A percentile compares a stretch with the other conserved stretches of the same genome.
Evolutionary conservation across 2,329 filamentous ascomycete genomes (phyloP).

Genomic region (Paraphaeosphaeria sporulosa): DNA sequence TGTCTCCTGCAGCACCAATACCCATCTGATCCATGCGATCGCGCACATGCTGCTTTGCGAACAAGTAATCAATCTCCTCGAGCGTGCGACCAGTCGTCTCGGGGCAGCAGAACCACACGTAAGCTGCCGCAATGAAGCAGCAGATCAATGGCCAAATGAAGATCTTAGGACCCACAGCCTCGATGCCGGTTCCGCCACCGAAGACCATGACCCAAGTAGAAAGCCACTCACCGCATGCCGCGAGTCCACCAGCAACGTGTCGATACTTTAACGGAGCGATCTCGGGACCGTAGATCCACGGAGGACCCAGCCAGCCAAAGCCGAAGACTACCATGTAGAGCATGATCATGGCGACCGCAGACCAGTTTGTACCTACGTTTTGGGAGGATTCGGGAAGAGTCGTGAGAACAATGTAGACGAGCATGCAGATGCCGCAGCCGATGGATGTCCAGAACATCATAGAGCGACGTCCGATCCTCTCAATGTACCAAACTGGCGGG

Average conservation of each 20-base stretch:
- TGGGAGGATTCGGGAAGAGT: slow-evolving; percentile 17
- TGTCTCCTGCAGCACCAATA: not conserved
- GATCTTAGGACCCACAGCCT: slow-evolving; percentile 47
- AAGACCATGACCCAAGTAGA: slow-evolving; percentile 48
- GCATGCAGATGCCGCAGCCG: slow-evolving; percentile 29
- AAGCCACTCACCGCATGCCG: slow-evolving; percentile 50
- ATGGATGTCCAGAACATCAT: slow-evolving; percentile 40
- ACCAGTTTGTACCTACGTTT: slow-evolving; percentile 31
- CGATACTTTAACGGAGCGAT: slow-evolving; percentile 48
- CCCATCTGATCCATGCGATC: slow-evolving; percentile 4
- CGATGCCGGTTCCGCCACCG: slow-evolving; percentile 43
- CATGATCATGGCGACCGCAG: slow-evolving; percentile 35
- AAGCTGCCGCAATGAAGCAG: slow-evolving; percentile 35
- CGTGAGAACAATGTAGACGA: slow-evolving; percentile 34
- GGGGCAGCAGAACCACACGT: slow-evolving; percentile 21
- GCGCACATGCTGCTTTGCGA: slow-evolving; percentile 13
- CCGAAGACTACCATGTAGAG: slow-evolving; percentile 38
- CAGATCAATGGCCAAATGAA: slow-evolving; percentile 49
- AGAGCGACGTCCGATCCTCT: slow-evolving; percentile 39
- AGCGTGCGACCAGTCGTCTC: slow-evolving; percentile 17
- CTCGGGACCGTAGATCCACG: slow-evolving; percentile 48
- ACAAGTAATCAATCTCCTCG: slow-evolving; percentile 16
- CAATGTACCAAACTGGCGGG: slow-evolving; percentile 37
- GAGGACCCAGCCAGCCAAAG: slow-evolving; percentile 42
- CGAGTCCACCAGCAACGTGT: slow-evolving; percentile 45